These are phyloP conservation scores for Penicillium janthinellum DNA, from an alignment of 2,329 filamentous ascomycete genomes.

Conservation along the genomic window DNA sequence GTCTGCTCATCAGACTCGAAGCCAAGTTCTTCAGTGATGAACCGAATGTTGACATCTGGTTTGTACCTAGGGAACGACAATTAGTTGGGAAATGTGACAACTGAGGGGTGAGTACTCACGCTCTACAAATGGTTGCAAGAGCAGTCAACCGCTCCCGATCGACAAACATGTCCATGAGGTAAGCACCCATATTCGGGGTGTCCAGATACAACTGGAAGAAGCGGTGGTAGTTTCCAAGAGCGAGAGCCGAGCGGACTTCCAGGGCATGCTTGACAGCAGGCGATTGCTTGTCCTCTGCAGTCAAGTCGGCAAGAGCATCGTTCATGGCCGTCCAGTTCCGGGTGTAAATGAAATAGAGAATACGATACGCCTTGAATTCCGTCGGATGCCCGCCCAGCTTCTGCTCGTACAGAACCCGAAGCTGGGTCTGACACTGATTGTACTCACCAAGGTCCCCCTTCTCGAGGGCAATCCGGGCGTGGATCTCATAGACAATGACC, in stretches of 20 bases:
- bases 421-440: constrained; percentile 99
- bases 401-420: constrained; percentile 86
- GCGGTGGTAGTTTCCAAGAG: constrained; percentile 93
- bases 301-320: constrained; percentile 98
- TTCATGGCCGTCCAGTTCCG: constrained; percentile 98
- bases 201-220: constrained; percentile 97
- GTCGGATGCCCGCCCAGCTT: constrained; percentile 84
- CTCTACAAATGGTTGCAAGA: constrained; percentile 88
- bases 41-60: constrained; percentile 82
- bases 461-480: constrained; percentile 94
- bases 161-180: constrained; percentile 99
- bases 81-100: background rate
- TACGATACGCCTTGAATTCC: constrained; percentile 99
- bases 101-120: constrained; percentile 61
- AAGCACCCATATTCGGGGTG: constrained; percentile 94
- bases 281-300: constrained; percentile 89
- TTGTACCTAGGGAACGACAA: constrained; percentile 69
- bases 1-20: constrained; percentile 93
- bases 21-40: constrained; percentile 91
- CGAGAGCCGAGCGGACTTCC: constrained; percentile 85
- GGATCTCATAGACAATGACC: constrained; percentile 93
- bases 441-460: constrained; percentile 99
- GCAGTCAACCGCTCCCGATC: constrained; percentile 88
- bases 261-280: constrained; percentile 85
- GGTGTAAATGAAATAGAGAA: constrained; percentile 98